Base-by-base conservation (phyloP, 2,329 filamentous ascomycete genomes). In the Conoideocrella luteorostrata region DNA sequence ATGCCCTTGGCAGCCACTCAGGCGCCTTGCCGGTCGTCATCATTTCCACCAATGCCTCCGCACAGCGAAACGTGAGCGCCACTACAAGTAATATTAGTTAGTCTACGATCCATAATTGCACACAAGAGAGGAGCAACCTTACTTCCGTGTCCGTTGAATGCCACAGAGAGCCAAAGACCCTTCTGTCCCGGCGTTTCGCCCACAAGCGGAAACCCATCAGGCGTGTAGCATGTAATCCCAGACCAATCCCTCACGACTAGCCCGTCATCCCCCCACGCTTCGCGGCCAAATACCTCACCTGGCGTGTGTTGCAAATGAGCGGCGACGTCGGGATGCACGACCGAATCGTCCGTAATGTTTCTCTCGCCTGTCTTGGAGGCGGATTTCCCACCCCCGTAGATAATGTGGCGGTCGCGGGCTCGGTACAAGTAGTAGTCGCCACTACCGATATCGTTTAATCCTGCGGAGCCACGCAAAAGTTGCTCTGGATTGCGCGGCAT, bases 91-190 rank as follows among this genome's bases (percentile, higher is more conserved):
- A n/a, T n/a, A n/a, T 20, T 35, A 15, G n/a, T 35, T 20, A 15
- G 18, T n/a, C n/a, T n/a, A n/a, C n/a, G n/a, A n/a, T n/a, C n/a
- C n/a, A n/a, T n/a, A n/a, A n/a, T n/a, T n/a, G n/a, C n/a, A n/a
- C n/a, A n/a, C n/a, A n/a, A 9, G 18, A 20, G n/a, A 9, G 7
- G 15, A 20, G 7, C 7, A 35, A 35, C 7, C 33, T 35, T 35
- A 35, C 33, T 84, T 0, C 80, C 79, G 56, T 84, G 78, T 1
- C 82, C 82, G 50, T 82, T 80, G 50, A 84, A 84, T 5, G 77
- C 72, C 3, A 74, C 77, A 24, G 71, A 68, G 1, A 80, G 63
- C 68, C 74, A 82, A 18, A 84, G 54, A 1, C 70, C 67, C 4
- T 63, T 50, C 33, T 69, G 58, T 0, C 57, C 65, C 3, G 68